A percentile compares a stretch with the other conserved stretches of the same genome.
Evolutionary conservation across 108 stramenopile genomes (phyloP).

Genomic region (Chaetoceros muelleri): DNA sequence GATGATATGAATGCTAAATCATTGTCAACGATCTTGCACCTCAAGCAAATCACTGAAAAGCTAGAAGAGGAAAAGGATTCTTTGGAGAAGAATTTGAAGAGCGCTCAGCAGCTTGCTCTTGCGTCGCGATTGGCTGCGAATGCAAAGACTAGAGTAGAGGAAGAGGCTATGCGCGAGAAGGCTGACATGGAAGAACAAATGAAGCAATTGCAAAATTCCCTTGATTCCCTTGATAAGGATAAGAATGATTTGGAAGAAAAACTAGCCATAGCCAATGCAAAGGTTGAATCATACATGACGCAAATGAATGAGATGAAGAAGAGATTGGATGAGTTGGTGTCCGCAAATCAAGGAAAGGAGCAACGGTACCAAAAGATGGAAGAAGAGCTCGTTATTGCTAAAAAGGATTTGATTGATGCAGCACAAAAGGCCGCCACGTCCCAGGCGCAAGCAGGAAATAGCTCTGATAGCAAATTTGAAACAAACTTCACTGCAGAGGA

Average conservation of each 20-base stretch:
- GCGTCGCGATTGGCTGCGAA: slow-evolving; percentile 72
- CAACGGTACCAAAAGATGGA: slow-evolving; percentile 52
- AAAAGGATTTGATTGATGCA: slow-evolving; percentile 51
- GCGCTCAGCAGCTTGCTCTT: slow-evolving; percentile 64
- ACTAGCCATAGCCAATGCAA: slow-evolving; percentile 16
- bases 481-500: slow-evolving; percentile 64
- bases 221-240: slow-evolving; percentile 17
- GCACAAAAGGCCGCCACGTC: slow-evolving; percentile 28
- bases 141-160: slow-evolving; percentile 61
- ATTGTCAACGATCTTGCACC: slow-evolving; percentile 68
- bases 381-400: slow-evolving; percentile 60
- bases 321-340: slow-evolving; percentile 64
- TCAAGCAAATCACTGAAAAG: slow-evolving; percentile 69
- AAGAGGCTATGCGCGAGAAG: slow-evolving; percentile 61
- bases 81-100: slow-evolving; percentile 63
- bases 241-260: slow-evolving; percentile 21
- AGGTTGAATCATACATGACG: slow-evolving; percentile 21
- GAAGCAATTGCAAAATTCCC: slow-evolving; percentile 18
- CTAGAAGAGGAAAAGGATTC: slow-evolving; percentile 52
- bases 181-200: slow-evolving; percentile 15
- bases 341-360: slow-evolving; percentile 40
- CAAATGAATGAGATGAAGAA: slow-evolving; percentile 36
- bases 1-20: slow-evolving; percentile 87
- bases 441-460: slow-evolving; percentile 17
- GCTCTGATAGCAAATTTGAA: slow-evolving; percentile 9